Evolutionary conservation across 177 flowering plant genomes (phyloP), one percentile per base, ranked within the genome.

Genomic region (Vitis hybrid): DNA sequence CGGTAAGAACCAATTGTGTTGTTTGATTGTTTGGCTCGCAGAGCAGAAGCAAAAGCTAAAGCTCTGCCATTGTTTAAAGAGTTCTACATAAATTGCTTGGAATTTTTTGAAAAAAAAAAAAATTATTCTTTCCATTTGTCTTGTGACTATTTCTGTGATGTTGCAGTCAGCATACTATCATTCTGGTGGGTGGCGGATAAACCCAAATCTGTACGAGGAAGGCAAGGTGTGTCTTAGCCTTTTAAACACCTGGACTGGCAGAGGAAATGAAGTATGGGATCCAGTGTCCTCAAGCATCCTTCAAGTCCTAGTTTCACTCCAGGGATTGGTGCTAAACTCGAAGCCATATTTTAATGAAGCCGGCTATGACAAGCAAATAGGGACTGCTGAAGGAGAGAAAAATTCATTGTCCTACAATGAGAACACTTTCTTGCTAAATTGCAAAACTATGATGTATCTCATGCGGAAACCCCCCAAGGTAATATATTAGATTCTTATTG

Each of bases 141-240:
- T 51, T 65, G 67, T 83, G 60, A 57, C 57, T 33, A 12, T 53
- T 7, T 61, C 45, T 81, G 3, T 69, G 61, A 70, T 79, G 55
- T n/a, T 90, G 83, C 92, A 96, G 99, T 87, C 92, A 21, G 99
- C 89, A 56, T 83, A 96, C 69, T 96, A 92, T 79, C 97, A 94
- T 82, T 96, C 99, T 75, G 94, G 99, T 76, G 99, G 99, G 22
- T 90, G 93, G 97, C 89, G 97, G 68, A 78, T 96, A 80, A 96
- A 96, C 73, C 99, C 99, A 12, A 96, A 96, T 78, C 74, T 96
- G 70, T 96, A 96, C 48, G 99, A 96, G 83, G 97, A 94, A 83
- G 99, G 99, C 56, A 94, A 94, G 81, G 97, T 96, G 51, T 96
- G 99, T 72, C 97, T 96, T 62, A 96, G 99, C 83, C 96, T 96